phyloP scores from a whole-genome alignment of 2,329 filamentous ascomycete genomes.

The Neofusicoccum sp. region DNA sequence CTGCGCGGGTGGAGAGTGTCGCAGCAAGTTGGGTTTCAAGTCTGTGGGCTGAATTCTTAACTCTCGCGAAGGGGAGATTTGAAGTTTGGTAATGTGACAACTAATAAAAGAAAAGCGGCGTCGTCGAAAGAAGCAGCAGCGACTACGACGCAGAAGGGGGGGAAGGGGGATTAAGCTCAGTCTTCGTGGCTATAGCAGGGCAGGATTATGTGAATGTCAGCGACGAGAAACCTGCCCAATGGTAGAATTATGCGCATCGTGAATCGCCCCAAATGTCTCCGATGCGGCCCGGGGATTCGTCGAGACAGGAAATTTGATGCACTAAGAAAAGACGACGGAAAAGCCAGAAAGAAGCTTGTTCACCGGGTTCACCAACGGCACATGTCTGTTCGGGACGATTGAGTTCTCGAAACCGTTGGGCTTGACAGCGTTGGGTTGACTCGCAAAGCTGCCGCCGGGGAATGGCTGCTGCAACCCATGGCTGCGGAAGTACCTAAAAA shows the following conservation, averaged over 20 bases:
- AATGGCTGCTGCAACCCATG: slow-evolving; percentile 7
- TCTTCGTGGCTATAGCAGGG: not conserved
- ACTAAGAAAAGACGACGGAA: not conserved
- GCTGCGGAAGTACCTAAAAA: not conserved
- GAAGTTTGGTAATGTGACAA: not conserved
- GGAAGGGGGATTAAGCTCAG: not conserved
- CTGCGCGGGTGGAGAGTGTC: not conserved
- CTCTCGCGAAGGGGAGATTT: not conserved
- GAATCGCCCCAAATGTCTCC: not conserved
- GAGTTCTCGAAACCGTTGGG: slow-evolving; percentile 5
- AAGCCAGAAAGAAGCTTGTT: not conserved
- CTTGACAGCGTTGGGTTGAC: not conserved
- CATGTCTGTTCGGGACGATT: not conserved
- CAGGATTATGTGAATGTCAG: not conserved
- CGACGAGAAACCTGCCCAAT: not conserved
- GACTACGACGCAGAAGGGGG: not conserved
- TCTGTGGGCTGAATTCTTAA: not conserved
- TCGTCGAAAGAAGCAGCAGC: slow-evolving; percentile 3
- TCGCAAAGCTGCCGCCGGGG: not conserved
- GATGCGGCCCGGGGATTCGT: not conserved
- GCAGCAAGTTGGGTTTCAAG: not conserved
- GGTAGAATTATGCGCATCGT: not conserved
- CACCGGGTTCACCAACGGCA: not conserved
- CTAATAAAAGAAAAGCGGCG: not conserved
- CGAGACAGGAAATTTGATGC: not conserved